Conservation (phyloP, 768 basidiomycete genomes). For the Trametes maxima region DNA sequence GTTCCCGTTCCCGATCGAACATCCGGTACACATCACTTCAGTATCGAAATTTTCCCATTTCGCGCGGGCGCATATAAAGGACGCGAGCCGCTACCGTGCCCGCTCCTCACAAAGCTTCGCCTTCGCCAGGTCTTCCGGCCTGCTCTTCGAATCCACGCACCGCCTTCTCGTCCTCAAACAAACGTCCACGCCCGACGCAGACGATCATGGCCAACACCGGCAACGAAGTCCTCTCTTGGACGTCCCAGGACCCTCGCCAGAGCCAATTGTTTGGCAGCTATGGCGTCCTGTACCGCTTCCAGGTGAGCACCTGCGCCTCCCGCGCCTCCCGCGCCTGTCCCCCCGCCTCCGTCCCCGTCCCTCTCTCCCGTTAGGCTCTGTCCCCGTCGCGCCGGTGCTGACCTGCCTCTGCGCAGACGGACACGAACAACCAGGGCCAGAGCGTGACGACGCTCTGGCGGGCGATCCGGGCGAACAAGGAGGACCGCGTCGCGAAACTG, state of each 20-base stretch:
- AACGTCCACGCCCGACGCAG: slow-evolving; percentile 30
- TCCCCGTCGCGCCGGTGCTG: slow-evolving; percentile 31
- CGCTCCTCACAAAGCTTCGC: slow-evolving; percentile 15
- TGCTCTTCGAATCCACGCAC: slow-evolving; percentile 21
- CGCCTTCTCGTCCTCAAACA: slow-evolving; percentile 21
- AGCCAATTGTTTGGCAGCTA: slow-evolving; percentile 81
- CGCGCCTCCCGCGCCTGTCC: too few relatives aligned
- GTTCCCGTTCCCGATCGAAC: slow-evolving; percentile 63
- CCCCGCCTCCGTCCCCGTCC: not conserved
- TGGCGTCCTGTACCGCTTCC: slow-evolving; percentile 81
- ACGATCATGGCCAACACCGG: slow-evolving; percentile 46
- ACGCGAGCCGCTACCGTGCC: slow-evolving; percentile 13
- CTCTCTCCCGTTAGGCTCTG: slow-evolving; percentile 22
- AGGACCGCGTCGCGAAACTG: slow-evolving; percentile 85
- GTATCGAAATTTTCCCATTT: slow-evolving; percentile 50
- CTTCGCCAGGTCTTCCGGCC: slow-evolving; percentile 25
- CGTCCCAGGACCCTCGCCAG: slow-evolving; percentile 82
- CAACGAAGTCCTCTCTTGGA: slow-evolving; percentile 79
- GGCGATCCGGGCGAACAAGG: slow-evolving; percentile 80
- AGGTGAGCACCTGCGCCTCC: slow-evolving; percentile 44
- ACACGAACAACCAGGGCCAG: slow-evolving; percentile 60
- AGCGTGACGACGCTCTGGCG: slow-evolving; percentile 80
- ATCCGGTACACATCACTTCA: slow-evolving; percentile 51
- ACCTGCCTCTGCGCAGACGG: slow-evolving; percentile 53
- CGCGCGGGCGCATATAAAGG: slow-evolving; percentile 53